Base-by-base conservation (phyloP, 1,284 basidiomycete species). In the Chondrostereum purpureum region DNA sequence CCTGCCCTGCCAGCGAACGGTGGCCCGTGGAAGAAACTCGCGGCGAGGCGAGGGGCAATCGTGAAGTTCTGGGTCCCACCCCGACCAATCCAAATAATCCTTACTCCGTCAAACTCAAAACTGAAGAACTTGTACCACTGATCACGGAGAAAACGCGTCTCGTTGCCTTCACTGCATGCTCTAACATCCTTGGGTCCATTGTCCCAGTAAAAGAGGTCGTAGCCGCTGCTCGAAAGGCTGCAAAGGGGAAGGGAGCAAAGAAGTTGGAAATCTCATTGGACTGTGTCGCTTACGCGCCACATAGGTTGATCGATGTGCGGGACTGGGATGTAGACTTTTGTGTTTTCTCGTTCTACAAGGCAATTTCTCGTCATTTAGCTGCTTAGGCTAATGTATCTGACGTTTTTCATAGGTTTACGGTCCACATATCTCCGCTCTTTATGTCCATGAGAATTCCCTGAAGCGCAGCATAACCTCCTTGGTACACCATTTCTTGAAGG, bases 231-330 rank as follows among this genome's bases (percentile, higher is more conserved):
- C 62, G 83, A 10, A 65, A 64, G 6, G 63, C 69, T 12, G 81
- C 80, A 0, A 64, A 63, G 27, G 67, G 70, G 20, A 63, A 73
- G 27, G 79, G 82, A n/a, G 71, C 72, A n/a, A 57, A 58, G 42
- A 81, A 83, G 59, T 58, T 87, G 37, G 75, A 86, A 60, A 65
- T 86, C 35, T 74, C 71, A 1, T 70, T 89, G 1, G 88, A 90
- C 55, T 87, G 84, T 50, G 88, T 90, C 1, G 85, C 86, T 2
- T 89, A 84, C 53, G 83, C 85, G 3, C 86, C 87, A 1, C 86
- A 90, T 56, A 68, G 84, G 6, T 62, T 66, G 41, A 75, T 89
- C 16, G 77, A 85, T 53, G 85, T 88, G 3, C 73, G 71, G 50
- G 77, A 71, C 38, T 88, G 85, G 87, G 83, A 86, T 45, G 72